Percentiles rank a stretch among this genome's conserved stretches.
Conservation (phyloP, 345 rosid genomes). For the Linum tenue region DNA sequence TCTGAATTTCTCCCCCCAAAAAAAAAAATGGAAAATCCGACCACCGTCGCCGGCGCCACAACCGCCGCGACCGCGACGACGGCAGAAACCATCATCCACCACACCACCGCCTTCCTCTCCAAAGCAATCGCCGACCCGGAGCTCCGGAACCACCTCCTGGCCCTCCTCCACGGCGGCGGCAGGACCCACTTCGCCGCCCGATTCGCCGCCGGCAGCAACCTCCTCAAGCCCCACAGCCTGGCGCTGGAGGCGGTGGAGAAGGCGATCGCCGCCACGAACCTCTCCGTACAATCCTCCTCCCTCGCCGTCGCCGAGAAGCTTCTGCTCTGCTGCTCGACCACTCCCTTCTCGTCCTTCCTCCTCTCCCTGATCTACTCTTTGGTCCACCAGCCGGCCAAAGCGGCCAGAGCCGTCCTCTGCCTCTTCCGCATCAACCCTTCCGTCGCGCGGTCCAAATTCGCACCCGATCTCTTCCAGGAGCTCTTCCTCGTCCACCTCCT, state of each 20-base stretch:
- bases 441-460: conserved; percentile 37
- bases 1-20: too few species aligned
- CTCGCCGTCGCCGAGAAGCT: conserved; percentile 40
- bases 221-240: conserved; percentile 28
- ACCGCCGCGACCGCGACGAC: conserved; percentile 27
- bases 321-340: conserved; percentile 30
- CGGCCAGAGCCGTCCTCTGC: conserved; percentile 31
- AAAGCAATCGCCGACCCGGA: conserved; percentile 34
- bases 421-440: conserved; percentile 42
- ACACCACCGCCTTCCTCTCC: conserved; percentile 29
- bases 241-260: conserved; percentile 43
- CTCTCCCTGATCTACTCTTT: conserved; percentile 41
- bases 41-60: conserved; percentile 17
- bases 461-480: conserved; percentile 37
- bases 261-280: conserved; percentile 25
- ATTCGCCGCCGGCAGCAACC: conserved; percentile 17
- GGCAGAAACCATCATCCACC: conserved; percentile 28
- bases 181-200: conserved; percentile 18
- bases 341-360: conserved; percentile 36
- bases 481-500: conserved; percentile 43
- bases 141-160: conserved; percentile 32
- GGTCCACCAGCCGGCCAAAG: conserved; percentile 27
- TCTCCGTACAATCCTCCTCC: conserved; percentile 28
- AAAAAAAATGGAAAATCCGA: background rate
- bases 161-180: conserved; percentile 28